Evolutionary conservation across 108 stramenopile species (phyloP), one percentile per base, ranked within the genome.

Genomic region (Parmales sp.): DNA sequence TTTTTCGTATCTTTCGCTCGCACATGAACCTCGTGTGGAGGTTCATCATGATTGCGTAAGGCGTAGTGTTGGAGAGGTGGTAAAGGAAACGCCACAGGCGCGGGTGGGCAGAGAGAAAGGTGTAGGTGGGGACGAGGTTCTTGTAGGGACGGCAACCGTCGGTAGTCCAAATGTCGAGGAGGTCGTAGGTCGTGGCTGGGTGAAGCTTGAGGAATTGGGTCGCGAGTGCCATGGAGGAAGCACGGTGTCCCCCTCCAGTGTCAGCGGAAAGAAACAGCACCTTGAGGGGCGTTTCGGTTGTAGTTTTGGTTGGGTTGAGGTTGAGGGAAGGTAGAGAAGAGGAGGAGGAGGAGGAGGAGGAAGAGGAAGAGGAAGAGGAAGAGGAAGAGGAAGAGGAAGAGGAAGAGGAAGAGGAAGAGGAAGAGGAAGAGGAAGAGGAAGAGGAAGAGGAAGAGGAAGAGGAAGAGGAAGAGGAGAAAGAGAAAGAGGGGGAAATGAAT

Each of bases 221-320:
- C 18, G 85, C 90, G n/a, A 96, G 78, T 13, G 93, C 85, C 70
- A 93, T 88, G 22, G 96, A 91, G 11, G 90, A 92, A 16, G 96
- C 96, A 49, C 95, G 74, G 69, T 98, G 96, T n/a, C 96, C 96
- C 16, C 96, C 96, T n/a, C 96, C 96, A 0, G 96, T 98, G 79
- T 98, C 96, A 34, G 86, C 79, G 44, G 92, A 92, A 18, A 98
- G 74, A 70, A 98, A 94, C 36, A 98, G 74, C 29, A 98, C 80
- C 54, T 86, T 88, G 25, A 89, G 67, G 19, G 87, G 86, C 20
- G 26, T 69, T 60, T 13, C 13, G 11, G 11, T 60, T 25, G 11
- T 60, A 60, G 8, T 13, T 25, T 60, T 18, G 51, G 51, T 20
- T 9, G 51, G 22, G 51, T 18, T 51, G 51, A 22, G 22, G 0